Percentiles rank a stretch among this genome's conserved stretches.
These are phyloP conservation scores for Hypsizygus ulmarius DNA, from an alignment of 1,284 basidiomycete species.

Conservation along the genomic window DNA sequence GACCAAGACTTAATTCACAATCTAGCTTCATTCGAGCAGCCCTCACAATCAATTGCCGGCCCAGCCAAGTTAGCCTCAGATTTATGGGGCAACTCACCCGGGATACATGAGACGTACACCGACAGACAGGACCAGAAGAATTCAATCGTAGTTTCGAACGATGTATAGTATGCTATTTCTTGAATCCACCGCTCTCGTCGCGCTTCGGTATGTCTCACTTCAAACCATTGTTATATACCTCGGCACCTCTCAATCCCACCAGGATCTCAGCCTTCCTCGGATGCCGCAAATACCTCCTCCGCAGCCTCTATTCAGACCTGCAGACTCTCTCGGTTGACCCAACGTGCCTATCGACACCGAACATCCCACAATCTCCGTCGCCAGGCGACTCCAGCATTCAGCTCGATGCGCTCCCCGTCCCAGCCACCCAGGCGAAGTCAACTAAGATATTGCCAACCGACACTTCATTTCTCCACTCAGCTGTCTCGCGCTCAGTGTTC, in stretches of 20 bases:
- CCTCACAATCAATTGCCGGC: too few relatives aligned
- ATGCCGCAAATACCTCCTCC: conserved; percentile 33
- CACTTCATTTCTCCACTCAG: conserved; percentile 43
- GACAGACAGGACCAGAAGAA: background rate
- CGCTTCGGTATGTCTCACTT: conserved; percentile 11
- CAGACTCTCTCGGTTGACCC: conserved; percentile 36
- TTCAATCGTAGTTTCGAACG: background rate
- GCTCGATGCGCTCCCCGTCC: conserved; percentile 45
- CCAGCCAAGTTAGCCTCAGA: too few relatives aligned
- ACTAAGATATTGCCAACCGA: conserved; percentile 20
- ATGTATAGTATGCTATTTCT: conserved; percentile 9
- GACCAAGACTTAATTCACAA: too few relatives aligned
- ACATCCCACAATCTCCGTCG: background rate
- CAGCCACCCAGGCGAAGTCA: conserved; percentile 29
- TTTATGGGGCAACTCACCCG: too few relatives aligned
- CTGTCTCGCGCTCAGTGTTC: conserved; percentile 54
- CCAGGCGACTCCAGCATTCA: conserved; percentile 29
- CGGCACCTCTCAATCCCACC: background rate
- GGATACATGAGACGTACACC: too few relatives aligned
- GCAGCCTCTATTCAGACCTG: conserved; percentile 50
- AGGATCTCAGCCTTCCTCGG: conserved; percentile 17
- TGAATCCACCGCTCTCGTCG: conserved; percentile 7
- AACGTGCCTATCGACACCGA: conserved; percentile 9
- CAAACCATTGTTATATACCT: background rate
- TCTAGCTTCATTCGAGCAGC: too few relatives aligned